Evolutionary conservation across 1,284 basidiomycete species (phyloP).

Genomic region (Tilletiopsis washingtonensis): DNA sequence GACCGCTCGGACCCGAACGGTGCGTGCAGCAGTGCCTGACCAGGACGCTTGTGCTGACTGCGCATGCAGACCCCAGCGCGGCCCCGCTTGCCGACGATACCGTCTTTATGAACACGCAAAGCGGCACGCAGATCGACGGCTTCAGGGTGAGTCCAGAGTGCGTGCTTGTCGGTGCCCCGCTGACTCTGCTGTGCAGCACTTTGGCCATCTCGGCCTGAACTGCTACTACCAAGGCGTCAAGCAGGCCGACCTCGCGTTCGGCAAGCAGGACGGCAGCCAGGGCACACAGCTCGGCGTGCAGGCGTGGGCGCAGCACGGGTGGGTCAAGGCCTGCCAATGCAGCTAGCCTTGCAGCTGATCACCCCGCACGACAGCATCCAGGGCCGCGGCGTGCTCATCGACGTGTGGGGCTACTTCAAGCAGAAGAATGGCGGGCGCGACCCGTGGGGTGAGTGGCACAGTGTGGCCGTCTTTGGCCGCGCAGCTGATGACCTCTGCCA

Average conservation of each 20-base stretch:
- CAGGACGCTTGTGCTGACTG: neutral
- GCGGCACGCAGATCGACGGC: constrained; percentile 68
- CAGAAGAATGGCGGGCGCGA: constrained; percentile 6
- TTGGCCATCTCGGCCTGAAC: constrained; percentile 28
- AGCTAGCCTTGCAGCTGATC: neutral
- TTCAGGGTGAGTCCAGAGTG: no score
- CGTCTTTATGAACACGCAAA: constrained; percentile 60
- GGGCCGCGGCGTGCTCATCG: constrained; percentile 62
- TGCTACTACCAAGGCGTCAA: constrained; percentile 30
- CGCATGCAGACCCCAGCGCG: neutral
- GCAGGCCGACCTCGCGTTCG: constrained; percentile 21
- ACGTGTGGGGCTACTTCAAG: constrained; percentile 50
- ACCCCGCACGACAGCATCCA: constrained; percentile 65
- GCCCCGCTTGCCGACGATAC: constrained; percentile 26
- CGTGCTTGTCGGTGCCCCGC: no score
- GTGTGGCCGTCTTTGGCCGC: no score
- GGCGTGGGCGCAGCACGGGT: constrained; percentile 50
- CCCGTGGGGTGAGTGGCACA: no score
- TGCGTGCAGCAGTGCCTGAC: neutral
- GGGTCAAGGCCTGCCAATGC: neutral
- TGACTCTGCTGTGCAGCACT: no score
- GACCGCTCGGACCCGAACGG: neutral
- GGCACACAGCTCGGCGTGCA: constrained; percentile 25
- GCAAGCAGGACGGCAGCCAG: constrained; percentile 8
- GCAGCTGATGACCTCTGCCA: no score